phyloP scores from a whole-genome alignment of 2,329 filamentous ascomycete species.

The Pseudogymnoascus sp. region DNA sequence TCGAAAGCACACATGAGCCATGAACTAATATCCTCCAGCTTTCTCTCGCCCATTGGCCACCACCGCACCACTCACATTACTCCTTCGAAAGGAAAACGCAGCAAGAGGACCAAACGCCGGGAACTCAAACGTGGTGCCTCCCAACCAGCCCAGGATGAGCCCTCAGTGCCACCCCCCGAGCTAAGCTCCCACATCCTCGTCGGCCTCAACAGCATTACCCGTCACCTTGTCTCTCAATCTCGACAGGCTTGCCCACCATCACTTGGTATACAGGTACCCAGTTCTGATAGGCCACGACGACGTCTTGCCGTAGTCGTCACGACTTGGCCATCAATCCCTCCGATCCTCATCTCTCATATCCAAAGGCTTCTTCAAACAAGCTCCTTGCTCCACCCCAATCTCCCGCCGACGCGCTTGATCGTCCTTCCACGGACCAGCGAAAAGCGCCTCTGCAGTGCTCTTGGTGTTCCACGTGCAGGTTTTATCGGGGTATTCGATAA shows the following conservation, averaged over 20 bases:
- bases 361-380: constrained; percentile 47
- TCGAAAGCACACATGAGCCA: background rate
- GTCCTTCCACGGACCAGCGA: constrained; percentile 55
- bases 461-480: constrained; percentile 57
- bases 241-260: constrained; percentile 14
- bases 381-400: constrained; percentile 34
- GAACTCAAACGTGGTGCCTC: constrained; percentile 23
- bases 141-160: constrained; percentile 26
- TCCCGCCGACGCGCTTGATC: constrained; percentile 47
- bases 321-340: constrained; percentile 47
- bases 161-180: constrained; percentile 35
- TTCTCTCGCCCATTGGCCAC: constrained; percentile 56
- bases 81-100: constrained; percentile 55
- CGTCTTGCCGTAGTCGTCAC: constrained; percentile 47
- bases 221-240: constrained; percentile 37
- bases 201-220: constrained; percentile 57
- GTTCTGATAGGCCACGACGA: background rate
- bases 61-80: constrained; percentile 47
- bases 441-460: constrained; percentile 44
- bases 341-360: constrained; percentile 52
- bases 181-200: constrained; percentile 52
- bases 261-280: background rate
- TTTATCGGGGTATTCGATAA: constrained; percentile 51
- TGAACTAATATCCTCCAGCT: constrained; percentile 35
- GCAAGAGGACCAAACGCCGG: constrained; percentile 44